Evolutionary conservation across 2,329 filamentous ascomycete genomes (phyloP).

Genomic region (Colletotrichum nymphaeae): DNA sequence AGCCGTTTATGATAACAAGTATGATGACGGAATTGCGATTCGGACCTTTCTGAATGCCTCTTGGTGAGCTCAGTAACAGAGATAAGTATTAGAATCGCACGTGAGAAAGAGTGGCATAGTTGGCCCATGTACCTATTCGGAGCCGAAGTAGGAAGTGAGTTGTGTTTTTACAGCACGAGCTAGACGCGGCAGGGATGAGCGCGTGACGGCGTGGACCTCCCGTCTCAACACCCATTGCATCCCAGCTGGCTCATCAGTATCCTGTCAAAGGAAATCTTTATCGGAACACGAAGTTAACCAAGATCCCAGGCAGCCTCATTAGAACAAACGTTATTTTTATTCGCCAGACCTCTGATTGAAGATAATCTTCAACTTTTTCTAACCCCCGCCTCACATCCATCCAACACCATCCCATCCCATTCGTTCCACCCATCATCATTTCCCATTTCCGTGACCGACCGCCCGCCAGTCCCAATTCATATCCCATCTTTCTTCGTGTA

Average conservation of each 20-base stretch:
- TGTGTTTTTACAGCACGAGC: neutral
- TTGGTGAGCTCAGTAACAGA: too few species aligned
- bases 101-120: neutral
- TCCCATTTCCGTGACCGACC: conserved; percentile 11
- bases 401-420: neutral
- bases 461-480: conserved; percentile 4
- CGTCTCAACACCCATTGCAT: neutral
- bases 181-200: conserved; percentile 4
- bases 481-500: conserved; percentile 7
- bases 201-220: neutral
- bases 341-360: conserved; percentile 17
- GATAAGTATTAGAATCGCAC: too few species aligned
- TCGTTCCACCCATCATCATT: conserved; percentile 13
- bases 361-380: conserved; percentile 17
- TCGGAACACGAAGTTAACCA: too few species aligned
- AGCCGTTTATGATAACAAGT: too few species aligned
- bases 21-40: too few species aligned
- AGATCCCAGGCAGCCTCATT: neutral
- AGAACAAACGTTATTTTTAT: conserved; percentile 4
- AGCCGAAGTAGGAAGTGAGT: neutral
- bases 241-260: neutral
- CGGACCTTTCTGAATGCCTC: too few species aligned
- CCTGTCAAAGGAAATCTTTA: too few species aligned
- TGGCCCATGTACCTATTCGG: neutral
- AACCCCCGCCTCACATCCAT: neutral